Base-by-base conservation (phyloP, 2,329 filamentous ascomycete genomes). In the Clarireedia monteithiana region DNA sequence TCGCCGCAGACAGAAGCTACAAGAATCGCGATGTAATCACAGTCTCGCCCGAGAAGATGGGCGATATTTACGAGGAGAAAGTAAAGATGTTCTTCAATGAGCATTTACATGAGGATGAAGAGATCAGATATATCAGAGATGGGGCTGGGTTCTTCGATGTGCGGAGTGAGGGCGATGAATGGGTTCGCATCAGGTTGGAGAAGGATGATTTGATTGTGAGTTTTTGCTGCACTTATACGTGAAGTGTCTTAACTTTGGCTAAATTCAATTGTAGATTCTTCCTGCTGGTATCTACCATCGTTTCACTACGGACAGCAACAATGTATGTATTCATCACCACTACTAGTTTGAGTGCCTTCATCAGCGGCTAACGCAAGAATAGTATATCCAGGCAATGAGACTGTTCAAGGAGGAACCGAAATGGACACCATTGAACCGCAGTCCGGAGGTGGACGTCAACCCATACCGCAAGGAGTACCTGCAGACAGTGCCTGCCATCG, bases 321-420 rank as follows among this genome's bases (percentile, higher is more conserved):
- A 99, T 70, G 91, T 96, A 72, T 74, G 89, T 81, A 30, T 44
- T 45, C 47, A 49, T 24, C 30, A 34, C 5, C 30, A 12, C 30
- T 12, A 34, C 5, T 24, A 39, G 20, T 20, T 20, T 23, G 34
- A 10, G 14, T 12, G 26, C 1, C 4, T 61, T 34, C 7, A 14
- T 30, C 17, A 24, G 20, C 10, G 49, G 48, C 26, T 48, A 24
- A 50, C 45, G 6, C 14, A 34, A 42, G 26, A 53, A 48, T 64
- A 96, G 91, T 96, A 92, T 69, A 89, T 96, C 63, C 89, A 95
- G 69, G 94, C 94, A 14, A 92, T 97, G 89, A 82, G 94, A 56
- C 78, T 99, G 51, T 99, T 97, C 81, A 91, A 97, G 75, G 94
- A 97, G 62, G 91, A 97, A 73, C 94, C 94, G 36, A 96, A 97